phyloP scores from a whole-genome alignment of 108 stramenopile genomes.

The Phaeodactylum tricornutum region DNA sequence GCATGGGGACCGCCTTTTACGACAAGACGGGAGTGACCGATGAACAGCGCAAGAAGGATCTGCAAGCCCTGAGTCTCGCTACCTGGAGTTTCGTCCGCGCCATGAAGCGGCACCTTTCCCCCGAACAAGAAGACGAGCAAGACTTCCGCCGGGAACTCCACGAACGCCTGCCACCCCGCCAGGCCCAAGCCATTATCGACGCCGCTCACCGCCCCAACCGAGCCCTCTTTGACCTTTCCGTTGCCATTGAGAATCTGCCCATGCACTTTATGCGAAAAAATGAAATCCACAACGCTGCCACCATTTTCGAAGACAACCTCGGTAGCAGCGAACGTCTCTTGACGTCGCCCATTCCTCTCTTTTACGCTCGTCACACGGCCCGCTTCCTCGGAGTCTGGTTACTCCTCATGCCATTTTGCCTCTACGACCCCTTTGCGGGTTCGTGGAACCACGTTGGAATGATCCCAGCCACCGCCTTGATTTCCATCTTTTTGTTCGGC shows the following conservation, averaged over 20 bases:
- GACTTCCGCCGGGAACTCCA: constrained; percentile 35
- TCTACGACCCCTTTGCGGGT: constrained; percentile 56
- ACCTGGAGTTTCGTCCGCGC: constrained; percentile 64
- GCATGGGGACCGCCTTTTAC: constrained; percentile 60
- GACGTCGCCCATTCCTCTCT: constrained; percentile 58
- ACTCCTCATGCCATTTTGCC: constrained; percentile 54
- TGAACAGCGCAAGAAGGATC: constrained; percentile 30
- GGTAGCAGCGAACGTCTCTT: constrained; percentile 50
- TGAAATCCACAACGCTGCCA: constrained; percentile 50
- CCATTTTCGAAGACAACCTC: constrained; percentile 68
- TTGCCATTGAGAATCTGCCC: constrained; percentile 64
- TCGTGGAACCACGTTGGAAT: constrained; percentile 74
- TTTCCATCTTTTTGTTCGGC: constrained; percentile 61
- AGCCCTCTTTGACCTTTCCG: constrained; percentile 52
- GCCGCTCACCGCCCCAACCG: constrained; percentile 70
- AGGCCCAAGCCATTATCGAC: constrained; percentile 46
- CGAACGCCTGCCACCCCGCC: constrained; percentile 35
- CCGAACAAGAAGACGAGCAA: constrained; percentile 49
- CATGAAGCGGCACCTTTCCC: constrained; percentile 56
- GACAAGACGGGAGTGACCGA: constrained; percentile 25
- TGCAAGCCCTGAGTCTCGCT: constrained; percentile 36
- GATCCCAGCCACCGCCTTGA: constrained; percentile 53
- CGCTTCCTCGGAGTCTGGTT: constrained; percentile 74
- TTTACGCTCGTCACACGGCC: constrained; percentile 65
- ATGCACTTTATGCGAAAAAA: constrained; percentile 72